Percentiles rank a stretch among this genome's conserved stretches.
Evolutionary conservation across 2,329 filamentous ascomycete species (phyloP).

Genomic region (Phyllosticta citrichinensis): DNA sequence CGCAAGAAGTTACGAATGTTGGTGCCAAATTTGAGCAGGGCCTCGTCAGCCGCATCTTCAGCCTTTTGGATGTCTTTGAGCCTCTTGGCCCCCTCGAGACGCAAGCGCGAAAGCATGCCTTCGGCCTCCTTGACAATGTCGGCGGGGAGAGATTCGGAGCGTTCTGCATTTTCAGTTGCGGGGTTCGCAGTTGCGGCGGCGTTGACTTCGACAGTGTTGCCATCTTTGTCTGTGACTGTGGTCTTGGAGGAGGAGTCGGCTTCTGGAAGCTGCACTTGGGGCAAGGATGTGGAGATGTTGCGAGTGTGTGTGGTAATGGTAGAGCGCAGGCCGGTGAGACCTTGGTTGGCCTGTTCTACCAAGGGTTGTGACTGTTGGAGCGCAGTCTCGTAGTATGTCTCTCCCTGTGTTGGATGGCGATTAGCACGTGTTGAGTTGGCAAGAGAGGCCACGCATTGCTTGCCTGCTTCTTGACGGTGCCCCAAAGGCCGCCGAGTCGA

Average conservation of each 20-base stretch:
- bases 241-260: conserved; percentile 16
- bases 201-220: conserved; percentile 11
- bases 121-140: conserved; percentile 47
- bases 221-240: conserved; percentile 17
- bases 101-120: conserved; percentile 65
- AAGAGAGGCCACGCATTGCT: conserved; percentile 15
- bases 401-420: conserved; percentile 46
- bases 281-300: conserved; percentile 40
- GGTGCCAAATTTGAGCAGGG: conserved; percentile 78
- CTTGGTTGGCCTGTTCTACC: conserved; percentile 71
- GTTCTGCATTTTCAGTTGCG: conserved; percentile 25
- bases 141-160: conserved; percentile 36
- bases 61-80: conserved; percentile 83
- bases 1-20: conserved; percentile 83
- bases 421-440: background rate
- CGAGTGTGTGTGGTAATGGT: conserved; percentile 60
- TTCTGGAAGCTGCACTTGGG: conserved; percentile 13
- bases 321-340: conserved; percentile 51
- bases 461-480: conserved; percentile 88
- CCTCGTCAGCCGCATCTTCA: conserved; percentile 93
- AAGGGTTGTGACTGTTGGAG: conserved; percentile 73
- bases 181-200: conserved; percentile 13
- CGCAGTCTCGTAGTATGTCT: conserved; percentile 75
- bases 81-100: conserved; percentile 66
- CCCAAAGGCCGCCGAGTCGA: conserved; percentile 77